phyloP scores from a whole-genome alignment of 2,329 filamentous ascomycete species.

The Pseudopyrenochaeta lycopersici region DNA sequence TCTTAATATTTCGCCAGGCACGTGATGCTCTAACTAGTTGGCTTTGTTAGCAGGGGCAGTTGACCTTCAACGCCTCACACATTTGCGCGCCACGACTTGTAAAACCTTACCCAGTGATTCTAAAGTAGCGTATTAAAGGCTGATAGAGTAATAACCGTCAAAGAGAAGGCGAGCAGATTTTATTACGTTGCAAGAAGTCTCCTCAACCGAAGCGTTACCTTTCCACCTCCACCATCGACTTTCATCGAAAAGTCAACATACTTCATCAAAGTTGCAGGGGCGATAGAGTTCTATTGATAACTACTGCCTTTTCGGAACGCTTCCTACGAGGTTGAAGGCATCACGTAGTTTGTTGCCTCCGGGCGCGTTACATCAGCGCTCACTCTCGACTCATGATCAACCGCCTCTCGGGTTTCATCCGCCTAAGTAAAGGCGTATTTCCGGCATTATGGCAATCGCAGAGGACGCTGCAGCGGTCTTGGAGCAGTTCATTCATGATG shows the following conservation, averaged over 20 bases:
- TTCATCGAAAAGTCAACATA: constrained; percentile 27
- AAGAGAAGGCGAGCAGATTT: neutral
- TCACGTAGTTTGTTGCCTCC: neutral
- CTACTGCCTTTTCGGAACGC: neutral
- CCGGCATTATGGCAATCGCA: constrained; percentile 45
- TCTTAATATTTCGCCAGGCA: constrained; percentile 25
- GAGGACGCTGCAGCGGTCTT: constrained; percentile 75
- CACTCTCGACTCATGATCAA: neutral
- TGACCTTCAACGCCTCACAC: neutral
- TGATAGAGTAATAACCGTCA: neutral
- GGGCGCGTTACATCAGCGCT: neutral
- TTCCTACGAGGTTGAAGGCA: no score
- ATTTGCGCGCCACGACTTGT: neutral
- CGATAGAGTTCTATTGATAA: neutral
- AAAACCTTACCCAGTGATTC: neutral
- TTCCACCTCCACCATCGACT: constrained; percentile 14
- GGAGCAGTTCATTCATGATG: constrained; percentile 79
- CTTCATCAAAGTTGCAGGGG: constrained; percentile 25
- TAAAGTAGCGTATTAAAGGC: neutral
- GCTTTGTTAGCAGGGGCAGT: constrained; percentile 22
- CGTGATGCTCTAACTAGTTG: constrained; percentile 29
- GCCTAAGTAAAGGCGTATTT: no score
- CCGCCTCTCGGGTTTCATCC: neutral
- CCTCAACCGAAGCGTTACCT: constrained; percentile 6
- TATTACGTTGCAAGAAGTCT: constrained; percentile 1